Evolutionary conservation across 2,329 filamentous ascomycete species (phyloP).

Genomic region (Neurospora sp.): DNA sequence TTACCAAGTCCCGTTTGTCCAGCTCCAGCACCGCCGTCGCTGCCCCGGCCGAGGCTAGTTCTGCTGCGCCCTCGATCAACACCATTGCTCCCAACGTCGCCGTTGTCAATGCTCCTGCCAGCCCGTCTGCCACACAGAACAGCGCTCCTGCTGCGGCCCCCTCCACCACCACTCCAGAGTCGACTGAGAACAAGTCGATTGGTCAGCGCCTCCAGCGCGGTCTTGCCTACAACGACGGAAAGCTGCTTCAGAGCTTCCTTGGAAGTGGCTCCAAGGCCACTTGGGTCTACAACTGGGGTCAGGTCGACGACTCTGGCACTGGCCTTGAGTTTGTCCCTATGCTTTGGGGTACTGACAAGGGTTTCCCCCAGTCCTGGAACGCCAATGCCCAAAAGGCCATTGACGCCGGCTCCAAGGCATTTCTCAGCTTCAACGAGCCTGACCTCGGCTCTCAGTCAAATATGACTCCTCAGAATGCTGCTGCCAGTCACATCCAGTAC

Average conservation of each 20-base stretch:
- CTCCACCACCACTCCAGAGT: constrained; percentile 10
- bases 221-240: constrained; percentile 55
- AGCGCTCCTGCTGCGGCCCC: constrained; percentile 18
- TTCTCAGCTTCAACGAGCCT: constrained; percentile 66
- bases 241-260: constrained; percentile 42
- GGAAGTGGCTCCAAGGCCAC: constrained; percentile 31
- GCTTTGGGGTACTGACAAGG: constrained; percentile 45
- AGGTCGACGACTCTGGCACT: constrained; percentile 31
- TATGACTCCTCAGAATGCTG: constrained; percentile 42
- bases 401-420: constrained; percentile 39
- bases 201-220: constrained; percentile 45
- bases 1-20: neutral
- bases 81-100: constrained; percentile 1
- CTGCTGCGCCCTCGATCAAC: constrained; percentile 3
- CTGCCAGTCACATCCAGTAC: constrained; percentile 40
- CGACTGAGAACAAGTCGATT: constrained; percentile 11
- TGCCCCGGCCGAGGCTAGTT: constrained; percentile 5
- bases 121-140: constrained; percentile 18
- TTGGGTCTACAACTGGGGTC: constrained; percentile 65
- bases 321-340: constrained; percentile 55
- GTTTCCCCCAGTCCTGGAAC: constrained; percentile 39
- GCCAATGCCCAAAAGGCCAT: constrained; percentile 42
- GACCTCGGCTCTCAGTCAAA: constrained; percentile 53
- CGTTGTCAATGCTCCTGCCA: constrained; percentile 16
- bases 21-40: constrained; percentile 1